phyloP scores from a whole-genome alignment of 805 yeast genomes.

The Suhomyces canberraensis region DNA sequence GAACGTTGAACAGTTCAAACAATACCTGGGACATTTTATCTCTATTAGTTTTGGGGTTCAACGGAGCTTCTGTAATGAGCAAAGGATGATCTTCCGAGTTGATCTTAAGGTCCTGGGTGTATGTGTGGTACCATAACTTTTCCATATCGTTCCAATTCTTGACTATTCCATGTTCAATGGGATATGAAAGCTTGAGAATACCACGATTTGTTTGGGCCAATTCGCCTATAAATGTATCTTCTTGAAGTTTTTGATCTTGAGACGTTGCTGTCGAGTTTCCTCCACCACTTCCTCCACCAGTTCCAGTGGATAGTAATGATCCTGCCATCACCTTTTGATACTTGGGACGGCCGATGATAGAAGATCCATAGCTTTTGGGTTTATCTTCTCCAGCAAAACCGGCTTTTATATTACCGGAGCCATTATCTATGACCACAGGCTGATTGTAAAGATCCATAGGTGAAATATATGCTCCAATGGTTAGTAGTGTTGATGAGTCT shows the following conservation, averaged over 20 bases:
- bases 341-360: conserved; percentile 78
- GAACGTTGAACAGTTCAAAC: conserved; percentile 71
- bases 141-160: conserved; percentile 88
- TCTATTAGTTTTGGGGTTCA: conserved; percentile 65
- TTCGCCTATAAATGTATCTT: conserved; percentile 69
- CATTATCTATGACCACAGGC: conserved; percentile 51
- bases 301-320: conserved; percentile 14
- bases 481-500: too few species aligned
- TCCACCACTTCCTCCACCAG: conserved; percentile 6
- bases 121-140: conserved; percentile 67
- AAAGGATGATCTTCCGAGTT: conserved; percentile 81
- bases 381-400: conserved; percentile 92
- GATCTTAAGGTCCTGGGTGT: conserved; percentile 54
- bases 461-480: too few species aligned
- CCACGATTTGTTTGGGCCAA: conserved; percentile 77
- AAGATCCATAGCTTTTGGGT: conserved; percentile 64
- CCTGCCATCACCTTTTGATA: conserved; percentile 79
- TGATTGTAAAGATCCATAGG: conserved; percentile 39
- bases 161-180: conserved; percentile 77
- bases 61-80: conserved; percentile 83
- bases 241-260: conserved; percentile 22
- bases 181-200: conserved; percentile 64
- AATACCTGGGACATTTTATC: conserved; percentile 59
- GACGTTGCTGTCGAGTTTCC: background rate
- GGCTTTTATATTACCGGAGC: conserved; percentile 80